These are phyloP conservation scores for Kuraishia borneana DNA, from an alignment of 805 yeast genomes.

Conservation along the genomic window DNA sequence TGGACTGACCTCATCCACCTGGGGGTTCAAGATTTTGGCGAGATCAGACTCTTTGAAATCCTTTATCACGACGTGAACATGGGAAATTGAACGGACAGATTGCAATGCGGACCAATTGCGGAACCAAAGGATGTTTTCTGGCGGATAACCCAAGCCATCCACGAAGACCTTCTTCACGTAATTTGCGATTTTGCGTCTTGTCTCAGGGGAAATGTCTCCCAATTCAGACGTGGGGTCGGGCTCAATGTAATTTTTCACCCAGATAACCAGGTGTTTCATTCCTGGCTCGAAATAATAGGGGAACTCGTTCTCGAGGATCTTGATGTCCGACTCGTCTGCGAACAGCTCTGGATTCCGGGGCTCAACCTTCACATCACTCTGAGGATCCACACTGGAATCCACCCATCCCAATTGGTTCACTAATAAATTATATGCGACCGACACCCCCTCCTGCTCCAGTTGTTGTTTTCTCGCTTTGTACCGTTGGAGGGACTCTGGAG, in stretches of 20 bases:
- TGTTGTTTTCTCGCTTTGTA: slow-evolving; percentile 35
- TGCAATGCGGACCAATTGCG: slow-evolving; percentile 63
- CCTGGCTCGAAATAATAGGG: slow-evolving; percentile 49
- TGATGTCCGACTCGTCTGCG: slow-evolving; percentile 27
- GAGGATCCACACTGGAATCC: slow-evolving; percentile 24
- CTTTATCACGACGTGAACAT: slow-evolving; percentile 52
- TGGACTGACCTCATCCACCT: slow-evolving; percentile 1
- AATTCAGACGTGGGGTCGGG: slow-evolving; percentile 34
- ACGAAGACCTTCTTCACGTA: slow-evolving; percentile 39
- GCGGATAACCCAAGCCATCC: slow-evolving; percentile 25
- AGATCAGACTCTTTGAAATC: slow-evolving; percentile 20
- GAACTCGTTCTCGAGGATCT: slow-evolving; percentile 45
- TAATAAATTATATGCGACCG: slow-evolving; percentile 38
- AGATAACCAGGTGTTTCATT: slow-evolving; percentile 49
- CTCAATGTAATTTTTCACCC: slow-evolving; percentile 51
- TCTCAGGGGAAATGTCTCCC: slow-evolving; percentile 38
- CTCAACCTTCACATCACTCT: slow-evolving; percentile 8
- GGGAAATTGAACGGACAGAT: slow-evolving; percentile 56
- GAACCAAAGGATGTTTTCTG: slow-evolving; percentile 47
- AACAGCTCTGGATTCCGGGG: slow-evolving; percentile 28
- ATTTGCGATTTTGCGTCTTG: slow-evolving; percentile 28
- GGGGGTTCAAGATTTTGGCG: slow-evolving; percentile 7
- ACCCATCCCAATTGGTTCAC: slow-evolving; percentile 5
- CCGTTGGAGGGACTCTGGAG: slow-evolving; percentile 25
- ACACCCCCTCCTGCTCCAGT: slow-evolving; percentile 21